Evolutionary conservation across 129 eudicot species (phyloP).

Genomic region (Flaveria linearis): DNA sequence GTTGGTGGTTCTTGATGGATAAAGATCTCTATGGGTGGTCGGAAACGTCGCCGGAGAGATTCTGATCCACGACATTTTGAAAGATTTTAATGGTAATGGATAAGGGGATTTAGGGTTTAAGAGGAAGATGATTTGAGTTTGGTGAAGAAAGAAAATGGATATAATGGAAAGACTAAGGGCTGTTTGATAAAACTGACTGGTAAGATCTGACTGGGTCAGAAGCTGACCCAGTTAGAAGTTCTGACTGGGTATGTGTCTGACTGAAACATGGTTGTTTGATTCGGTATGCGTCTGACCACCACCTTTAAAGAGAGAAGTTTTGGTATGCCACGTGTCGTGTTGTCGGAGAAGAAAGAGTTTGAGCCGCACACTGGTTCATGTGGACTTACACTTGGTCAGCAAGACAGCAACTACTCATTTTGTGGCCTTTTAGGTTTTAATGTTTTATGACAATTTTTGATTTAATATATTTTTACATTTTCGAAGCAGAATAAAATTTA

Average conservation of each 20-base stretch:
- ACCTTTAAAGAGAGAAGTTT: neutral
- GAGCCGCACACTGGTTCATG: constrained; percentile 18
- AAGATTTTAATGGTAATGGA: neutral
- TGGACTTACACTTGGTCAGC: constrained; percentile 21
- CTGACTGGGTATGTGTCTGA: no score
- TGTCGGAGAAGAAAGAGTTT: constrained; percentile 9
- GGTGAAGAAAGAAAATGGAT: constrained; percentile 21
- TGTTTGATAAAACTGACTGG: no score
- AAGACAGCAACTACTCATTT: constrained; percentile 8
- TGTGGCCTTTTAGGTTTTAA: neutral
- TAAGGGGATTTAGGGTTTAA: neutral
- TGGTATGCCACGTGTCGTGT: constrained; percentile 24
- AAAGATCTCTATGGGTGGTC: neutral
- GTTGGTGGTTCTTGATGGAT: neutral
- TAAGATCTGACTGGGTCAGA: no score
- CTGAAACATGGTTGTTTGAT: no score
- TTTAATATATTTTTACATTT: neutral
- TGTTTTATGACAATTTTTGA: neutral
- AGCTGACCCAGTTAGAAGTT: no score
- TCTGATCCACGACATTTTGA: constrained; percentile 30
- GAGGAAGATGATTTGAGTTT: constrained; percentile 16
- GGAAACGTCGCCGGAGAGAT: constrained; percentile 21
- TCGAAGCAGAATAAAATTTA: neutral
- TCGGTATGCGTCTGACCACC: no score
- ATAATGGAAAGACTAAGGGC: neutral